Evolutionary conservation across 73 alveolate genomes (phyloP).

Genomic region (Paraurostyla sp.): DNA sequence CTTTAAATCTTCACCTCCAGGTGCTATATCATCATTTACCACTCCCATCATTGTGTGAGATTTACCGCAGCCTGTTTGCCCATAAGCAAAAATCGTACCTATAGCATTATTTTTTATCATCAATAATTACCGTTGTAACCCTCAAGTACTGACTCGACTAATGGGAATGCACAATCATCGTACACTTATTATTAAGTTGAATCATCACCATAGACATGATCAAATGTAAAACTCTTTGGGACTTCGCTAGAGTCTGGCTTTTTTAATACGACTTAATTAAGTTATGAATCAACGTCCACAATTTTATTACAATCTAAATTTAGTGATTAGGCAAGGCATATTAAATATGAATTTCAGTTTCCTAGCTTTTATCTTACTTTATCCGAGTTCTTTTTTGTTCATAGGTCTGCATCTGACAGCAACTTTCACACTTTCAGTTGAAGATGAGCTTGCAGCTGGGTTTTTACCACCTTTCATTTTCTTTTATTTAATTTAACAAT

Average conservation of each 20-base stretch:
- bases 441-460: constrained; percentile 5
- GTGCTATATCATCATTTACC: constrained; percentile 45
- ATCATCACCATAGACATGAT: constrained; percentile 91
- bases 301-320: constrained; percentile 72
- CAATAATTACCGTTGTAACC: constrained; percentile 92
- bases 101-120: too few species aligned
- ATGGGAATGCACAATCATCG: constrained; percentile 96
- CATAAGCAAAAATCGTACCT: constrained; percentile 95
- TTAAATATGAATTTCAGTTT: neutral
- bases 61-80: constrained; percentile 94
- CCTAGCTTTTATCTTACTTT: constrained; percentile 22
- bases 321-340: too few species aligned
- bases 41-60: constrained; percentile 94
- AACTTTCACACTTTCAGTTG: constrained; percentile 90
- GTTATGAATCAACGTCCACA: constrained; percentile 78
- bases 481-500: neutral
- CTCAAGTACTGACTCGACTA: constrained; percentile 95
- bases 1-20: constrained; percentile 35
- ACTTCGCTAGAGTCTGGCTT: constrained; percentile 41
- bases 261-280: constrained; percentile 69
- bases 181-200: constrained; percentile 87
- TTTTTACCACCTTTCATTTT: constrained; percentile 16
- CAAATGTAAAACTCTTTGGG: constrained; percentile 88
- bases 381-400: constrained; percentile 77
- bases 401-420: constrained; percentile 93